Conservation (phyloP, 371 early-diverging fungal species). For the Syncephalastrum racemosum region DNA sequence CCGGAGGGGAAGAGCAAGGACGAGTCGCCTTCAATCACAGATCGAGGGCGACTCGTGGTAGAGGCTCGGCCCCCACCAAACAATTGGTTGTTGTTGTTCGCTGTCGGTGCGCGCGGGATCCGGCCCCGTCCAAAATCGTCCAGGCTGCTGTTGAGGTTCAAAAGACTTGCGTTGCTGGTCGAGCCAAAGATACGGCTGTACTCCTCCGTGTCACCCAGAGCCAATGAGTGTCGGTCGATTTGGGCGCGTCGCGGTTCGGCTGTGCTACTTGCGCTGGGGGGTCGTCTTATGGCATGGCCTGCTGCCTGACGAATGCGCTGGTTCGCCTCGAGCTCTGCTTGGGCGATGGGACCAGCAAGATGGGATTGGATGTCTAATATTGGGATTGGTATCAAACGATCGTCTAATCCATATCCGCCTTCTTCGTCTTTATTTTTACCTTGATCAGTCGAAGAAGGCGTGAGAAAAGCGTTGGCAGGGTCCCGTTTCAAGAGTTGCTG, state of each 20-base stretch:
- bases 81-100: conserved; percentile 2
- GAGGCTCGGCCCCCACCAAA: conserved; percentile 7
- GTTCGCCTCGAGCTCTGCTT: conserved; percentile 62
- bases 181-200: conserved; percentile 47
- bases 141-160: conserved; percentile 15
- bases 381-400: not conserved
- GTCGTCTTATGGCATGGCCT: conserved; percentile 55
- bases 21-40: conserved; percentile 50
- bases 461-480: conserved; percentile 50
- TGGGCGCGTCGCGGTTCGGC: not conserved
- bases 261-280: conserved; percentile 21
- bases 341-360: conserved; percentile 59
- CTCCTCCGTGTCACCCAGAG: conserved; percentile 64
- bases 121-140: conserved; percentile 16
- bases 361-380: conserved; percentile 55
- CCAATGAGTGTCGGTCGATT: conserved; percentile 75
- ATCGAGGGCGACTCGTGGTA: conserved; percentile 33
- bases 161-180: conserved; percentile 4
- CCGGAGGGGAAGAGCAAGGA: conserved; percentile 27
- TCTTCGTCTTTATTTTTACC: conserved; percentile 32
- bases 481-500: conserved; percentile 86
- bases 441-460: conserved; percentile 64
- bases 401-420: too few species aligned
- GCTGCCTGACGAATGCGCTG: conserved; percentile 53
- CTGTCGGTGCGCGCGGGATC: conserved; percentile 7